Evolutionary conservation across 2,329 filamentous ascomycete species (phyloP), one percentile per base, ranked within the genome.

Genomic region (Ceratocystis smalleyi): DNA sequence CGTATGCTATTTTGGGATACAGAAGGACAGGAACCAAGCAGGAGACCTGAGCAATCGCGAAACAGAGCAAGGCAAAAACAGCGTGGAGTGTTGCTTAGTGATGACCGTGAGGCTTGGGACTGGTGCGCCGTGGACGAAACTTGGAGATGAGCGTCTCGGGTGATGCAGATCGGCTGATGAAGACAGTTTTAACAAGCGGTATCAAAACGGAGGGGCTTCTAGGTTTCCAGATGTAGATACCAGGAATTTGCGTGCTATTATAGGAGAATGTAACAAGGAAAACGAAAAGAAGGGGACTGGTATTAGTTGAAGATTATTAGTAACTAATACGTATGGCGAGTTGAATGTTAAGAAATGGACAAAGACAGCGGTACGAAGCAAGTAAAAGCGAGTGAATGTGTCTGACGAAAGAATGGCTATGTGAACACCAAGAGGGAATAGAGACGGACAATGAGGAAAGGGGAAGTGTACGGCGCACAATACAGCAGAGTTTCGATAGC

Each of bases 121-220:
- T 55, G 51, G 8, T 30, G 7, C 24, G 8, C 19, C 22, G 19
- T 15, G n/a, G 24, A 27, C 49, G 22, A 54, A 15, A 27, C 19
- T 30, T 40, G 49, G 27, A 22, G n/a, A 15, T 27, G 27, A 7
- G 51, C 51, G 51, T 55, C 51, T 55, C 51, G 51, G 22, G 51
- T 55, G 51, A 27, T 55, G 51, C 51, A 55, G 22, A 55, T 55
- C 51, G 51, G 51, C n/a, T 55, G 51, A 32, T 55, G 51, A 7
- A 55, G 22, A n/a, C 4, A 24, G 51, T 55, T 55, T 55, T 24
- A 55, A 30, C 22, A 55, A n/a, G 22, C 51, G 24, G 51, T 55
- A 30, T 17, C 32, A 55, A 27, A 55, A 27, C n/a, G 32, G 15
- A 7, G 24, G 27, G 24, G 19, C 51, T 19, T n/a, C 35, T 10